Evolutionary conservation across 2,329 filamentous ascomycete species (phyloP).

Genomic region (Aspergillus neotritici): DNA sequence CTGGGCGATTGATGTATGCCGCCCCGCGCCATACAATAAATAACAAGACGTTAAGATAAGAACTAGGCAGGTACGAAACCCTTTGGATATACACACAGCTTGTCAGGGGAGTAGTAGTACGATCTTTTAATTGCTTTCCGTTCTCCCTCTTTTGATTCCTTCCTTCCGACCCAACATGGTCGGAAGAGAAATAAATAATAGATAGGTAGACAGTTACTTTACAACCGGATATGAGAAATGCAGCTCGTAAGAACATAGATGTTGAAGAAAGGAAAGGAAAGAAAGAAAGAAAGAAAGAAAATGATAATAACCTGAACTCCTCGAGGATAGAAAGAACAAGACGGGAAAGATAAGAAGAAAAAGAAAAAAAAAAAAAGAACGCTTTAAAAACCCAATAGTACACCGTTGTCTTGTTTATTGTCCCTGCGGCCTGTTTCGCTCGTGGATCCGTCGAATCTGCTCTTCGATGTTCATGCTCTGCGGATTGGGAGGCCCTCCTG

Average conservation of each 20-base stretch:
- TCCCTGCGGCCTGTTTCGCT: slow-evolving; percentile 45
- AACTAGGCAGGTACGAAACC: too few species aligned
- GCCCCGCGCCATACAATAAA: too few species aligned
- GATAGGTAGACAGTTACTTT: slow-evolving; percentile 1
- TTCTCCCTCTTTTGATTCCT: too few species aligned
- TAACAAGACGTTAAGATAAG: too few species aligned
- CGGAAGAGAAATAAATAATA: neutral
- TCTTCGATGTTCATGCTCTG: slow-evolving; percentile 69
- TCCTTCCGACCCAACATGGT: neutral
- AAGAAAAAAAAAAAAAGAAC: neutral
- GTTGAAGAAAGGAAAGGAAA: neutral
- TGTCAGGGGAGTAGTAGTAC: too few species aligned
- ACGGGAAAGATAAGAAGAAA: slow-evolving; percentile 1
- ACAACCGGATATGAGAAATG: slow-evolving; percentile 3
- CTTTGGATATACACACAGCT: neutral
- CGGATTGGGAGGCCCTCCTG: slow-evolving; percentile 26
- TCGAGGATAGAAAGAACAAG: too few species aligned
- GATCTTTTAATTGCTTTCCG: too few species aligned
- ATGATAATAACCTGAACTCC: slow-evolving; percentile 2
- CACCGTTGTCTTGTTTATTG: neutral
- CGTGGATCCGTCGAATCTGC: slow-evolving; percentile 67
- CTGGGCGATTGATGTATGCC: too few species aligned
- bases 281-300: slow-evolving; percentile 3
- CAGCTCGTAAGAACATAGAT: slow-evolving; percentile 1
- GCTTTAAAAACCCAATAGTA: slow-evolving; percentile 5